Evolutionary conservation across 768 basidiomycete genomes (phyloP).

Genomic region (Cystofilobasidium macerans): DNA sequence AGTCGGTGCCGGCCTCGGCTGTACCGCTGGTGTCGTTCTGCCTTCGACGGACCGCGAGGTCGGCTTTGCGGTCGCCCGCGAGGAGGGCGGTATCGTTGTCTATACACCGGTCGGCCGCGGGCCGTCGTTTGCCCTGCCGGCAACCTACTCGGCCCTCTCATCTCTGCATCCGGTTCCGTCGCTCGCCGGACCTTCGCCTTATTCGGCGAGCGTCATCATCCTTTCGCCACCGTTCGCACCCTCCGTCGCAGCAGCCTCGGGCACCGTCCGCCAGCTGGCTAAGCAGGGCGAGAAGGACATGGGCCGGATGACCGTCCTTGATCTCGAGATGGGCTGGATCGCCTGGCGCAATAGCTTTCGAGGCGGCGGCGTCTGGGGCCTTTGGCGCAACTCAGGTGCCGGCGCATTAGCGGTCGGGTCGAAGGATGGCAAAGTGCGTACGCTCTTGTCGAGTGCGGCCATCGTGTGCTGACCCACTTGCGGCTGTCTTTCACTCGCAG

Average conservation of each 20-base stretch:
- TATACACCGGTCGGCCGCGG: conserved; percentile 43
- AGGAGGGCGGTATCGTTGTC: conserved; percentile 63
- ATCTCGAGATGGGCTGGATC: conserved; percentile 81
- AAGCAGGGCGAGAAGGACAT: conserved; percentile 31
- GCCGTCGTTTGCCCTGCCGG: neutral
- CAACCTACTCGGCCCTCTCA: conserved; percentile 48
- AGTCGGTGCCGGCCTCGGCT: conserved; percentile 64
- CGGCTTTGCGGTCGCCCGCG: neutral
- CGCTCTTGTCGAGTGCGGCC: neutral
- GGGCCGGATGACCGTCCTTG: conserved; percentile 43
- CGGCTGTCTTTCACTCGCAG: neutral
- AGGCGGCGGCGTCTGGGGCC: conserved; percentile 69
- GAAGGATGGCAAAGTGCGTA: conserved; percentile 21
- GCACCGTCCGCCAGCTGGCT: conserved; percentile 64
- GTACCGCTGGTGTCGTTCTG: conserved; percentile 42
- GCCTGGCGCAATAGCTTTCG: conserved; percentile 71
- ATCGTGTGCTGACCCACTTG: neutral
- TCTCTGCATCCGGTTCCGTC: neutral
- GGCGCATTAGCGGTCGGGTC: conserved; percentile 51
- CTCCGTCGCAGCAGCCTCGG: conserved; percentile 53
- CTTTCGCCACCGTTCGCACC: conserved; percentile 74
- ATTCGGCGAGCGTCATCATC: conserved; percentile 60
- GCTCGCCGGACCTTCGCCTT: neutral
- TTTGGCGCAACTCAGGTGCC: conserved; percentile 69
- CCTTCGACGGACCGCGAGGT: neutral